Evolutionary conservation across 2,329 filamentous ascomycete genomes (phyloP), one percentile per base, ranked within the genome.

Genomic region (Neonectria coccinea): DNA sequence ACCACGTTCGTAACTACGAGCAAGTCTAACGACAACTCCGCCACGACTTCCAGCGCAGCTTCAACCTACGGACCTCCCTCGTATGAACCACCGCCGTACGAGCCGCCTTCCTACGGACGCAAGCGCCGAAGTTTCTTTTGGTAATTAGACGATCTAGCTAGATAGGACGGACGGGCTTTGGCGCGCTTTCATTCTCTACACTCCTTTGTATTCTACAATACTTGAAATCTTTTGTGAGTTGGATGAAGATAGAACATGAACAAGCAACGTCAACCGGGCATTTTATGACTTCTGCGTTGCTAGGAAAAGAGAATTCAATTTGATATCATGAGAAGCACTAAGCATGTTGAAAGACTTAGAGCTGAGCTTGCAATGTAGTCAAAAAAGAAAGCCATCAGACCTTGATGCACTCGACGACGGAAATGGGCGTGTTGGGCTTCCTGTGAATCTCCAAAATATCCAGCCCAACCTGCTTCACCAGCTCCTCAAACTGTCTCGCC

Each of bases 401-500:
- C 45, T 65, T 72, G 7, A 39, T 48, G 25, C 70, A 72, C 53
- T 73, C 71, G 9, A 74, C 62, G 2, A 74, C 59, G 4, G 62
- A 63, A 48, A 71, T 63, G 10, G 63, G 63, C 3, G 63, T 53
- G 1, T 64, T 47, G 7, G 45, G 11, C 3, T 52, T 27, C 16
- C 58, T 31, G 59, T 70, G 53, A 12, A 75, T 66, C 33, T 68
- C 62, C 14, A 64, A 53, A n/a, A 79, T 71, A 57, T 44, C 66
- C 41, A 79, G 56, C 7, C 75, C 77, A 2, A 73, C 75, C 47
- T 60, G 56, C 5, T 51, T 56, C 3, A 71, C 62, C 9, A 79
- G 54, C 1, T 63, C 20, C 22, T 71, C 59, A 64, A 75, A 79
- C 18, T 67, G 67, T 11, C 67, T 60, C n/a, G 70, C 57, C 7